Conservation (phyloP, 2,329 filamentous ascomycete genomes). For the Trichothecium roseum region DNA sequence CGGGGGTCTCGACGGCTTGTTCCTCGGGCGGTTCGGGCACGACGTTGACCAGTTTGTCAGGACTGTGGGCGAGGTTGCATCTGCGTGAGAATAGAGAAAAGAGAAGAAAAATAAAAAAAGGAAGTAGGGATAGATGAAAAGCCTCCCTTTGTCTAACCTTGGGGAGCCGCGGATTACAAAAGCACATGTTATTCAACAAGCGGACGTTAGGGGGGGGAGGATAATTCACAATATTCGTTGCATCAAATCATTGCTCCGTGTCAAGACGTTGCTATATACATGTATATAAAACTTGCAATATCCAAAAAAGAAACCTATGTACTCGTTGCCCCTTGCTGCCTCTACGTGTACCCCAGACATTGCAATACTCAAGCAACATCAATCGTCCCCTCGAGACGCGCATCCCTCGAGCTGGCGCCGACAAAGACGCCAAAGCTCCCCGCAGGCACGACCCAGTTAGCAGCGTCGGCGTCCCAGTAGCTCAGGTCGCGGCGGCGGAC, state of each 20-base stretch:
- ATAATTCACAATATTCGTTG: too few species aligned
- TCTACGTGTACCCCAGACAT: too few species aligned
- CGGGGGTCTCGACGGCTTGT: conserved; percentile 66
- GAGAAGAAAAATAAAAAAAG: neutral
- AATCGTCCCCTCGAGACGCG: conserved; percentile 23
- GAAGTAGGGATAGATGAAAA: neutral
- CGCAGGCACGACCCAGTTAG: conserved; percentile 45
- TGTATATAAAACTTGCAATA: too few species aligned
- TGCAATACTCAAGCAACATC: conserved; percentile 19
- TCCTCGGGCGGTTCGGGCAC: conserved; percentile 73
- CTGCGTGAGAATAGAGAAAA: conserved; percentile 16
- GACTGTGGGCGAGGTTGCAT: conserved; percentile 62
- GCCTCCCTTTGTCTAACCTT: too few species aligned
- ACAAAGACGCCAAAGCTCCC: conserved; percentile 31
- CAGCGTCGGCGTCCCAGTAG: conserved; percentile 53
- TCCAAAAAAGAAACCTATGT: too few species aligned
- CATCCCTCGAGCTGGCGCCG: conserved; percentile 35
- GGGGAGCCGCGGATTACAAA: too few species aligned
- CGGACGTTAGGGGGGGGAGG: too few species aligned
- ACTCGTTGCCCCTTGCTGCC: too few species aligned
- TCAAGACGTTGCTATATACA: too few species aligned
- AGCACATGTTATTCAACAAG: too few species aligned
- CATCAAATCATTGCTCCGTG: too few species aligned
- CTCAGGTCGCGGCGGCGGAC: conserved; percentile 50
- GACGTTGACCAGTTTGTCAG: conserved; percentile 60